These are phyloP conservation scores for Chaetomidium leptoderma DNA, from an alignment of 495 filamentous ascomycete genomes.

Conservation along the genomic window DNA sequence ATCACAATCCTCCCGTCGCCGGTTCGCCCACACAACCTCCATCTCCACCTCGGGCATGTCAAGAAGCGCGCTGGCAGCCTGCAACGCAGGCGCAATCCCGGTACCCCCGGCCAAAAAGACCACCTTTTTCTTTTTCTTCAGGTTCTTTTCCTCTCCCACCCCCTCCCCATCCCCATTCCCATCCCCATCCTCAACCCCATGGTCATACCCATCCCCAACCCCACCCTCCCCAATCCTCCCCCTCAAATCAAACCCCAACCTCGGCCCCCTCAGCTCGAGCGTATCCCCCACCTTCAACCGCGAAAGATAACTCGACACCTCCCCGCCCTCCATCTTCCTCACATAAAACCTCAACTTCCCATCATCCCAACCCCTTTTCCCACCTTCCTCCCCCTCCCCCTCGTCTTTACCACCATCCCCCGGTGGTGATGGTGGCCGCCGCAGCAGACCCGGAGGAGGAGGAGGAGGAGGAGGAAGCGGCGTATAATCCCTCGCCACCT, in stretches of 20 bases:
- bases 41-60: slow-evolving; percentile 37
- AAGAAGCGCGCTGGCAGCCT: slow-evolving; percentile 62
- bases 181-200: slow-evolving; percentile 15
- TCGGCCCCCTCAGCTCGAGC: slow-evolving; percentile 74
- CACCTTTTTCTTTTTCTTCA: slow-evolving; percentile 34
- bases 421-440: too few relatives aligned
- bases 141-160: background rate
- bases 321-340: slow-evolving; percentile 43
- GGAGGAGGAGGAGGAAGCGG: slow-evolving; percentile 57
- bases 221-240: slow-evolving; percentile 35
- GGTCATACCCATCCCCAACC: background rate
- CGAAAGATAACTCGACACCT: slow-evolving; percentile 64
- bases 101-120: slow-evolving; percentile 91
- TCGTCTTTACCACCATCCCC: background rate
- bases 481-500: slow-evolving; percentile 85
- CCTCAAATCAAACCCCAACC: slow-evolving; percentile 61
- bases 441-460: background rate
- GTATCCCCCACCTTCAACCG: slow-evolving; percentile 53
- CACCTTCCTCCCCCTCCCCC: background rate
- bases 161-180: background rate
- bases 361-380: slow-evolving; percentile 50
- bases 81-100: slow-evolving; percentile 86
- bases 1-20: slow-evolving; percentile 35
- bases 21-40: slow-evolving; percentile 46
- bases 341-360: slow-evolving; percentile 47